Percentiles rank a stretch among this genome's conserved stretches.
phyloP scores from a whole-genome alignment of 148 eudicot species.

The Tetragonia tetragonoides region DNA sequence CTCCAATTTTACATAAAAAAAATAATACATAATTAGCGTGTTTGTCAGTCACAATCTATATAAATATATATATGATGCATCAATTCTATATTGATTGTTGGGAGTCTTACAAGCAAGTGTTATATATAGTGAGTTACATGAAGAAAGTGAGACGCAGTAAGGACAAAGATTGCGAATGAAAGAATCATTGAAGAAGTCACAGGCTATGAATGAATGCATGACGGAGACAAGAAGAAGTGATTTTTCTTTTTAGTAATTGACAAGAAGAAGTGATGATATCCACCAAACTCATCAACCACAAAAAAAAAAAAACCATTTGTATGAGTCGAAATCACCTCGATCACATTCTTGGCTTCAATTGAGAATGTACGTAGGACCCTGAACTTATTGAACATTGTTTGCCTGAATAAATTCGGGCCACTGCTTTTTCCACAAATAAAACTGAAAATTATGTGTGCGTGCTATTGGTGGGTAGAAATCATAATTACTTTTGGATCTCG shows the following conservation, averaged over 20 bases:
- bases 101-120: neutral
- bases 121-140: slow-evolving; percentile 1
- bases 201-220: neutral
- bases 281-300: slow-evolving; percentile 24
- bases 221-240: neutral
- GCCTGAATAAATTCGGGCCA: slow-evolving; percentile 22
- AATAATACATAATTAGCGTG: too few relatives aligned
- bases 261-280: slow-evolving; percentile 15
- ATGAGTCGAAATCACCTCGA: slow-evolving; percentile 13
- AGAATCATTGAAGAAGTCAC: slow-evolving; percentile 5
- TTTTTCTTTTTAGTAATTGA: neutral
- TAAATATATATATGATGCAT: too few relatives aligned
- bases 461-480: too few relatives aligned
- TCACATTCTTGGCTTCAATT: slow-evolving; percentile 28
- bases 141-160: slow-evolving; percentile 9
- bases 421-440: slow-evolving; percentile 16
- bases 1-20: neutral
- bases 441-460: neutral
- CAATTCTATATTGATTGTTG: neutral
- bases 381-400: neutral
- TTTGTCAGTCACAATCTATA: too few relatives aligned
- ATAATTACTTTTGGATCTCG: too few relatives aligned
- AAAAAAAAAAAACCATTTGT: neutral
- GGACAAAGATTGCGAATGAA: slow-evolving; percentile 31
- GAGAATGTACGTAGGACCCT: slow-evolving; percentile 28